phyloP scores from a whole-genome alignment of 805 yeast genomes.

The Starmerella bacillaris region DNA sequence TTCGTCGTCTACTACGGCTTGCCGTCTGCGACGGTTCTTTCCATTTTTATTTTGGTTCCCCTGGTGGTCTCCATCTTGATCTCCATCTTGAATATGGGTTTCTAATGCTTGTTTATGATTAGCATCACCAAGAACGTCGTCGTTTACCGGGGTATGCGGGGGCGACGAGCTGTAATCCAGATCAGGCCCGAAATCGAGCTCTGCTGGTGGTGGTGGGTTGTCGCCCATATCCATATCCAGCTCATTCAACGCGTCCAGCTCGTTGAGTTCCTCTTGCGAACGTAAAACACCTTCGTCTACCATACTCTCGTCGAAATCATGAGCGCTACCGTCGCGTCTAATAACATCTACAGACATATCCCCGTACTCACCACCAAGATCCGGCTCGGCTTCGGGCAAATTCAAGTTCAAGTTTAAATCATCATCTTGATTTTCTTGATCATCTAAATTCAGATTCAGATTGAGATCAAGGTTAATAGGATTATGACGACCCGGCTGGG shows the following conservation, averaged over 20 bases:
- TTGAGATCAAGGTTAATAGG: too few relatives aligned
- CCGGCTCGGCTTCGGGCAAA: too few relatives aligned
- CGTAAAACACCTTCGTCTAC: constrained; percentile 2
- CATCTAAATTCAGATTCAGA: too few relatives aligned
- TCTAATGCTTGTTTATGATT: too few relatives aligned
- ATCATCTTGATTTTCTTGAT: too few relatives aligned
- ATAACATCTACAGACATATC: constrained; percentile 11
- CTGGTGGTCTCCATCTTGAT: too few relatives aligned
- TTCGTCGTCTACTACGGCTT: constrained; percentile 10
- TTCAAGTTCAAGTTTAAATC: too few relatives aligned
- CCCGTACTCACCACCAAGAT: neutral
- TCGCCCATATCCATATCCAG: neutral
- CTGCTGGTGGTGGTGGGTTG: constrained; percentile 2
- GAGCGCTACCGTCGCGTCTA: constrained; percentile 10
- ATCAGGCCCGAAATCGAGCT: constrained; percentile 13
- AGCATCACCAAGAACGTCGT: too few relatives aligned
- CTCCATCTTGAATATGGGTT: too few relatives aligned
- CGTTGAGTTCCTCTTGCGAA: constrained; percentile 7
- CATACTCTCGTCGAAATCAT: neutral
- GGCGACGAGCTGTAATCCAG: constrained; percentile 9
- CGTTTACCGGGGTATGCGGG: constrained; percentile 12
- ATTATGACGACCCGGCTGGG: too few relatives aligned
- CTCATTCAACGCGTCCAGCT: neutral
- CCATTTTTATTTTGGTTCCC: too few relatives aligned
- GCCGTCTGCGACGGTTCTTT: too few relatives aligned